These are phyloP conservation scores for Diaporthe helianthi DNA, from an alignment of 2,329 filamentous ascomycete species.

Conservation along the genomic window DNA sequence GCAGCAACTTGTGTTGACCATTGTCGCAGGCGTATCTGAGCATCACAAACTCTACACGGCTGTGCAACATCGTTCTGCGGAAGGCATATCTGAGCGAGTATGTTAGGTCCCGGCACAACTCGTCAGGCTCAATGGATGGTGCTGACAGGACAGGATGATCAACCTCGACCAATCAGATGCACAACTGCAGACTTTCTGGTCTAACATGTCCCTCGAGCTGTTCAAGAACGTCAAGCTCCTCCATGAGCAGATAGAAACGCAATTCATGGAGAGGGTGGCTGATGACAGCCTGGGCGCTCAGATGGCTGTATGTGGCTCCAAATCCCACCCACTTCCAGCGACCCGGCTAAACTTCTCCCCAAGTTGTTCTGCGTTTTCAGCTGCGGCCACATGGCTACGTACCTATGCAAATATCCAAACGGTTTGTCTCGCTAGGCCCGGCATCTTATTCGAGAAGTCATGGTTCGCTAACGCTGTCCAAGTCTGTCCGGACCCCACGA, in stretches of 20 bases:
- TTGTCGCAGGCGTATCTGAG: conserved; percentile 57
- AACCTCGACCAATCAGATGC: conserved; percentile 49
- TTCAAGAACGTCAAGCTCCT: conserved; percentile 56
- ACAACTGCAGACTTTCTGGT: conserved; percentile 49
- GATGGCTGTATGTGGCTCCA: conserved; percentile 51
- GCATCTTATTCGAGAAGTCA: neutral
- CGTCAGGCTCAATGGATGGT: neutral
- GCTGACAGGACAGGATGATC: conserved; percentile 49
- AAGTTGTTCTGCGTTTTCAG: conserved; percentile 61
- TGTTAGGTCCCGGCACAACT: conserved; percentile 33
- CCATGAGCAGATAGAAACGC: conserved; percentile 58
- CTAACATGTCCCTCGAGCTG: conserved; percentile 53
- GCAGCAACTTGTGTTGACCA: neutral
- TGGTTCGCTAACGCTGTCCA: conserved; percentile 28
- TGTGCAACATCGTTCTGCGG: conserved; percentile 64
- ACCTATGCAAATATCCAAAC: conserved; percentile 58
- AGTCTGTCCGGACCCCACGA: conserved; percentile 52
- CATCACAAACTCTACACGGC: conserved; percentile 60
- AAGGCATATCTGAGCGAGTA: conserved; percentile 62
- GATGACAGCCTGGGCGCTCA: conserved; percentile 60
- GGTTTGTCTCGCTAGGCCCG: conserved; percentile 45
- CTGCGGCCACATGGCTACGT: conserved; percentile 60
- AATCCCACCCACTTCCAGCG: too few species aligned
- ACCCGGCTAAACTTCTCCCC: neutral
- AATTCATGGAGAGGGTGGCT: conserved; percentile 53